Evolutionary conservation across 2,329 filamentous ascomycete genomes (phyloP).

Genomic region (Chaetothyriales sp.): DNA sequence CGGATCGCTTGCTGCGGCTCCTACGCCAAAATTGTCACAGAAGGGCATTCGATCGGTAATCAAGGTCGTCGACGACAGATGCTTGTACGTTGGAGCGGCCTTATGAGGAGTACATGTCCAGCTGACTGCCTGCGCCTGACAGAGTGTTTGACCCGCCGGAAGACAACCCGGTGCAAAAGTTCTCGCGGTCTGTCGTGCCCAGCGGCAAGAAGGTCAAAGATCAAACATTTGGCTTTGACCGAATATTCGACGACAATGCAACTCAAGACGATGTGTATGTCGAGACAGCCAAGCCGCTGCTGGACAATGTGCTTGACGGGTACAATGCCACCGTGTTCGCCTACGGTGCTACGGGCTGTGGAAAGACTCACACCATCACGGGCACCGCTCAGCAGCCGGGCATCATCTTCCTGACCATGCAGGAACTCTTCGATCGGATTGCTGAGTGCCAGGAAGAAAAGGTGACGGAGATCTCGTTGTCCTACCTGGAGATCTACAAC

Average conservation of each 20-base stretch:
- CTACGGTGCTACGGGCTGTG: conserved; percentile 93
- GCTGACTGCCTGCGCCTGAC: conserved; percentile 7
- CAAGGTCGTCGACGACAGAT: conserved; percentile 92
- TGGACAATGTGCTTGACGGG: conserved; percentile 89
- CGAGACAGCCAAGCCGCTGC: conserved; percentile 71
- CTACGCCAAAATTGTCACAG: conserved; percentile 69
- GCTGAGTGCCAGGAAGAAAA: conserved; percentile 76
- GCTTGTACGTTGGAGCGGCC: conserved; percentile 53
- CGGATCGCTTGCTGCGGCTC: conserved; percentile 77
- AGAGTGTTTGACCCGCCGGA: conserved; percentile 97
- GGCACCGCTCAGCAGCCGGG: conserved; percentile 85
- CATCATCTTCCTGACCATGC: conserved; percentile 98
- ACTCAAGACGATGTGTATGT: conserved; percentile 91
- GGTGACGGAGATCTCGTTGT: conserved; percentile 76
- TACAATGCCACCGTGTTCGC: conserved; percentile 99
- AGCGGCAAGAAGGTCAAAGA: conserved; percentile 90
- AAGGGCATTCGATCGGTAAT: conserved; percentile 84
- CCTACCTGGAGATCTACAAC: conserved; percentile 97
- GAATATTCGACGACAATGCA: conserved; percentile 91
- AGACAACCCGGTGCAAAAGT: conserved; percentile 79
- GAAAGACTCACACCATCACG: conserved; percentile 95
- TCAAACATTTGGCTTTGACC: conserved; percentile 92
- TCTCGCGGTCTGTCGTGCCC: conserved; percentile 66
- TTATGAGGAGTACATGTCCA: too few species aligned
- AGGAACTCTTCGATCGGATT: conserved; percentile 95